Base-by-base conservation (phyloP, 805 yeast genomes). In the Candida boidinii region DNA sequence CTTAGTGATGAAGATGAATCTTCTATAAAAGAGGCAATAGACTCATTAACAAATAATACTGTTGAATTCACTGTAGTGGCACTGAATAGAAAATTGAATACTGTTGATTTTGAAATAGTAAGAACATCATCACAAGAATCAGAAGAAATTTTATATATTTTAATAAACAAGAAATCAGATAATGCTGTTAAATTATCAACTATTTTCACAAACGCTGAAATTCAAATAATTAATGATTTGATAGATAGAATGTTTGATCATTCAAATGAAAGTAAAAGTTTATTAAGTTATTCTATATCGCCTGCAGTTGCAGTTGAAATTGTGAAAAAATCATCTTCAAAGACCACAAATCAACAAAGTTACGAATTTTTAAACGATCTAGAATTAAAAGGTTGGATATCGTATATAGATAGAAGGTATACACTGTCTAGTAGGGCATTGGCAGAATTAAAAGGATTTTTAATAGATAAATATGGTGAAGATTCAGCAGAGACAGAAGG, bases 371-470 rank as follows among this genome's bases (percentile, higher is more conserved):
- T 74, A 8, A 53, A 44, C 8, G 41, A 51, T 14, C 45, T 75
- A 7, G 64, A 67, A 12, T 62, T 63, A 30, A 68, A 63, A 32
- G 78, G 74, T n/a, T 75, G 80, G 80, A 49, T 76, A 7, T 63
- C 59, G 44, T 60, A 45, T 30, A 39, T 28, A 44, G 45, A 35
- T 40, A 60, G 52, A 39, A 56, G 38, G 27, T 71, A 43, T 42
- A 58, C 47, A 31, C 54, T 51, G 14, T 64, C 74, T 3, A 42
- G 63, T 1, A 49, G 70, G 17, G 46, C 68, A 1, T 38, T 75
- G 7, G 54, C 68, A 10, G 84, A 76, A 41, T 52, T 76, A 28
- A 59, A 62, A 34, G 52, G 51, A 25, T 67, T 60, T 40, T 45
- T 76, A 26, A 40, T 60, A 3, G 68, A 65, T 19, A 55, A 66